phyloP scores from a whole-genome alignment of 768 basidiomycete species.

The Saitozyma podzolica region DNA sequence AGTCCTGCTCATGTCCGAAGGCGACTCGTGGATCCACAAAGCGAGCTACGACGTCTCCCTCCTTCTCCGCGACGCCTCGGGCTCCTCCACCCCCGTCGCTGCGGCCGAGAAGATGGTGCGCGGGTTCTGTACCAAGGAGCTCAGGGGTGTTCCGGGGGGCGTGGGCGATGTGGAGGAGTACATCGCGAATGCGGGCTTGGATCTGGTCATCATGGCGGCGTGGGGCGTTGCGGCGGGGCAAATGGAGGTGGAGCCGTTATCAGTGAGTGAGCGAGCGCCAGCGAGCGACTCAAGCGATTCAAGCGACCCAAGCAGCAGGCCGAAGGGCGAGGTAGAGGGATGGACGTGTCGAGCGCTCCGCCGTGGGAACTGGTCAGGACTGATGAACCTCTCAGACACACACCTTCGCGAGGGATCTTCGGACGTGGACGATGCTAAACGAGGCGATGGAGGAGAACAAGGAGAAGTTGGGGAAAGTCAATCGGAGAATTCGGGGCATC shows the following conservation, averaged over 20 bases:
- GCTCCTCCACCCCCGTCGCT: conserved; percentile 69
- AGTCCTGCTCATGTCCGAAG: conserved; percentile 94
- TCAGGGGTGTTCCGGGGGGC: conserved; percentile 66
- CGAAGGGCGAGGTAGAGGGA: conserved; percentile 6
- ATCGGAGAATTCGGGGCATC: conserved; percentile 16
- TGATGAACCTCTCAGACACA: conserved; percentile 62
- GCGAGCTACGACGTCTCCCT: conserved; percentile 68
- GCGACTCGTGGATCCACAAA: conserved; percentile 80
- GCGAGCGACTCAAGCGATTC: not conserved
- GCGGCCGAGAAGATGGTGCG: conserved; percentile 74
- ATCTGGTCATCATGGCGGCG: conserved; percentile 76
- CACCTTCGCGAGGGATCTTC: conserved; percentile 89
- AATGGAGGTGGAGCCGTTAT: conserved; percentile 64
- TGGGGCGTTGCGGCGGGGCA: conserved; percentile 69
- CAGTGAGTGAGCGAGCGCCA: conserved; percentile 58
- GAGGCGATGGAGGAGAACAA: conserved; percentile 56
- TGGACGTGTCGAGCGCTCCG: conserved; percentile 4
- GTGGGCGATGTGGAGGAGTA: conserved; percentile 85
- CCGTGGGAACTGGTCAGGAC: not conserved
- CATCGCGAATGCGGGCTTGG: conserved; percentile 84
- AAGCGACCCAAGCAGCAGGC: no score
- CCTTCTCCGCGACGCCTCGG: conserved; percentile 57
- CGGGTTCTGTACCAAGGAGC: conserved; percentile 80
- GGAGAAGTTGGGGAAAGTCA: conserved; percentile 21
- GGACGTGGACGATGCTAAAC: conserved; percentile 56